Conservation (phyloP, 73 alveolate species). For the Paramecium pentaurelia region DNA sequence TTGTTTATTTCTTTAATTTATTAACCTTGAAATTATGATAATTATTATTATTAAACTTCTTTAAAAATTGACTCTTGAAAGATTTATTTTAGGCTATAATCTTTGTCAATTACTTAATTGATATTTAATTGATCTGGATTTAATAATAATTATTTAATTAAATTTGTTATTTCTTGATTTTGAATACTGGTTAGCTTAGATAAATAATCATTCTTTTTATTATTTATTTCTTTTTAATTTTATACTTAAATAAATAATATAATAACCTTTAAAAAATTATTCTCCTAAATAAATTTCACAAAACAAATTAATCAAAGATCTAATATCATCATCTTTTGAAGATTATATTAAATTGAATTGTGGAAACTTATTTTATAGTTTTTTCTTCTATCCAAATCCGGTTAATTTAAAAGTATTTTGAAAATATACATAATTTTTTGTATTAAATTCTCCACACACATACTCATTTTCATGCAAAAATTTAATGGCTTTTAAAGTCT, state of each 20-base stretch:
- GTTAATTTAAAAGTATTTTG: not conserved
- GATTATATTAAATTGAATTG: too few species aligned
- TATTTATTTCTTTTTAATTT: not conserved
- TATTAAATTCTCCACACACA: not conserved
- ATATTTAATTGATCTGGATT: not conserved
- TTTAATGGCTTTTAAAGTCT: not conserved
- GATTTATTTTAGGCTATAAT: too few species aligned
- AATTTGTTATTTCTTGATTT: too few species aligned
- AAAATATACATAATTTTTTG: not conserved
- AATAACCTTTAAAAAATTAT: not conserved
- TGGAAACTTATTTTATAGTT: not conserved
- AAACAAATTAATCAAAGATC: not conserved
- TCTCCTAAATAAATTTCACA: not conserved
- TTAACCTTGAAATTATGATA: too few species aligned
- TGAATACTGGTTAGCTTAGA: not conserved
- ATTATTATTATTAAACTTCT: too few species aligned
- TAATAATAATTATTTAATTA: too few species aligned
- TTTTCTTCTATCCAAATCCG: not conserved
- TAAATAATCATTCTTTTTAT: too few species aligned
- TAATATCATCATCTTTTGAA: not conserved
- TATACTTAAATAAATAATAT: not conserved
- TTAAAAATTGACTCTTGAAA: too few species aligned
- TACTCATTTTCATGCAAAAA: not conserved
- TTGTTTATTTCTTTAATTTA: too few species aligned
- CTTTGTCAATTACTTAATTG: too few species aligned